These are phyloP conservation scores for Tylopilus balloui DNA, from an alignment of 768 basidiomycete species.

Conservation along the genomic window DNA sequence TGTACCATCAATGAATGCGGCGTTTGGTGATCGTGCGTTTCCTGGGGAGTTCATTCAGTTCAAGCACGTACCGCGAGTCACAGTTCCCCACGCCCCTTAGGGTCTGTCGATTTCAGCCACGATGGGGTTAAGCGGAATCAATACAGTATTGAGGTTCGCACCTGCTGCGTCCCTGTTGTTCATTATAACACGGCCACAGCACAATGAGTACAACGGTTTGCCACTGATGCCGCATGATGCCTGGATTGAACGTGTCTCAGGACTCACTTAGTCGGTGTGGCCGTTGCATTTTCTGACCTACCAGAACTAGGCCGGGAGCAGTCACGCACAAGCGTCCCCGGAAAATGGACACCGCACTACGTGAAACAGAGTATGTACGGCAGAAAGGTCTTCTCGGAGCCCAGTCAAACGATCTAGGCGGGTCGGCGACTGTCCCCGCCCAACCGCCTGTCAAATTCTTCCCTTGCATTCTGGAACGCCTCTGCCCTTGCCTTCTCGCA, in stretches of 20 bases:
- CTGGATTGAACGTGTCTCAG: neutral
- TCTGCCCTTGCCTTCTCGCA: slow-evolving; percentile 11
- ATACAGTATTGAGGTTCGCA: neutral
- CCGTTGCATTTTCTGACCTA: neutral
- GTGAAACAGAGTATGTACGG: neutral
- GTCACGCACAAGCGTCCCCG: neutral
- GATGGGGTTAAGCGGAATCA: neutral
- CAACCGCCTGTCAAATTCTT: slow-evolving; percentile 12
- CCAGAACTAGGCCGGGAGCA: neutral
- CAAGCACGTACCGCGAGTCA: neutral
- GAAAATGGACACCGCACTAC: neutral
- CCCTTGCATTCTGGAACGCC: slow-evolving; percentile 2
- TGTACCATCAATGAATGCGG: neutral
- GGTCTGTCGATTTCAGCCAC: neutral
- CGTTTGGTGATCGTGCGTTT: neutral
- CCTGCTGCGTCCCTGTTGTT: neutral
- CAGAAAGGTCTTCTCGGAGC: neutral
- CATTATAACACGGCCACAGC: neutral
- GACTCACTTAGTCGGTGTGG: neutral
- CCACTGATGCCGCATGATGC: too few species aligned
- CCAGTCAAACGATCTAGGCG: neutral
- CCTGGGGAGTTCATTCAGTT: neutral
- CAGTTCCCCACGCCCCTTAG: neutral
- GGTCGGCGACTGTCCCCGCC: too few species aligned
- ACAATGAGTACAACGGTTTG: neutral